phyloP scores from a whole-genome alignment of 345 rosid species.

The Laguncularia racemosa region DNA sequence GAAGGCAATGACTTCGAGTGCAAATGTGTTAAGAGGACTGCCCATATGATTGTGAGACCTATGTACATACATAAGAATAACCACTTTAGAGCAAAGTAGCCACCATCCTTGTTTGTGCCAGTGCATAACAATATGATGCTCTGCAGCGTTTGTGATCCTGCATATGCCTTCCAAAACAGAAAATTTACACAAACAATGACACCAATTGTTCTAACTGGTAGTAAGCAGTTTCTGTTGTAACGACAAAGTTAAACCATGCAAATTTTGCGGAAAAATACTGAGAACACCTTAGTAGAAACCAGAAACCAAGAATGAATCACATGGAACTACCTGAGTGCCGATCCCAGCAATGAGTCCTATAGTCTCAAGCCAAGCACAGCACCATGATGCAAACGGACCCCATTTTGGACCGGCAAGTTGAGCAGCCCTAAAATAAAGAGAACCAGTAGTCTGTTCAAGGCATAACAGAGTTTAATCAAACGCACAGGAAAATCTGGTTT shows the following conservation, averaged over 20 bases:
- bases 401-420: slow-evolving; percentile 58
- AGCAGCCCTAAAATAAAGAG: slow-evolving; percentile 69
- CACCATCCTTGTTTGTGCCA: slow-evolving; percentile 53
- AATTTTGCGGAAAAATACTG: too few species aligned
- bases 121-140: slow-evolving; percentile 49
- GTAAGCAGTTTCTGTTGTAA: too few species aligned
- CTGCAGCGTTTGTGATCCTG: slow-evolving; percentile 58
- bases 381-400: slow-evolving; percentile 69
- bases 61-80: slow-evolving; percentile 52
- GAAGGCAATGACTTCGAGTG: slow-evolving; percentile 51
- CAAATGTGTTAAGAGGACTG: slow-evolving; percentile 52
- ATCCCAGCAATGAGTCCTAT: slow-evolving; percentile 55
- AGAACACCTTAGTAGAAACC: too few species aligned
- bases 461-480: background rate
- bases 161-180: slow-evolving; percentile 36
- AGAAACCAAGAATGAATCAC: background rate
- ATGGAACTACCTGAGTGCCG: slow-evolving; percentile 45
- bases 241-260: too few species aligned
- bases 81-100: slow-evolving; percentile 51
- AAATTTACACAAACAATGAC: slow-evolving; percentile 1
- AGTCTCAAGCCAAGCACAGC: slow-evolving; percentile 67
- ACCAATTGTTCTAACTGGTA: background rate
- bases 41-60: slow-evolving; percentile 49
- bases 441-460: slow-evolving; percentile 51
- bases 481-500: too few species aligned